Conservation (phyloP, 257 asterid genomes). For the Lantana camara region DNA sequence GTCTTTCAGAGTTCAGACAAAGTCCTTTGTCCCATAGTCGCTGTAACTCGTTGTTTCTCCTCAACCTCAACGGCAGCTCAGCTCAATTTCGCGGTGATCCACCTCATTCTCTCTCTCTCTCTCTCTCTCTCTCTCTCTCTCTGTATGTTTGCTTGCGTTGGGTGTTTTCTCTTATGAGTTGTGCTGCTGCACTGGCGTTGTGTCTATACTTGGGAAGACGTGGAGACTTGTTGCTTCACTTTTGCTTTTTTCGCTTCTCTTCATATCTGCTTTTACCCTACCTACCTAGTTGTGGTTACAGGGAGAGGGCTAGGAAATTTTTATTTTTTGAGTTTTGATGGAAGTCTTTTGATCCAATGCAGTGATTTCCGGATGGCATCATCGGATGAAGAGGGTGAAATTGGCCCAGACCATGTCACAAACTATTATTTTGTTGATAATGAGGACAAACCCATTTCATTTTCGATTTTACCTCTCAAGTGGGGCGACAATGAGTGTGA, state of each 20-base stretch:
- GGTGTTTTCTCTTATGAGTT: no score
- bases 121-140: no score
- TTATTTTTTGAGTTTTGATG: not conserved
- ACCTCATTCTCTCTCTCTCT: no score
- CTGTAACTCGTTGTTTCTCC: no score
- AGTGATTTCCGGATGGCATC: conserved; percentile 40
- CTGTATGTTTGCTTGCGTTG: no score
- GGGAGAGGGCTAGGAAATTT: not conserved
- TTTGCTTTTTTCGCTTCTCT: not conserved
- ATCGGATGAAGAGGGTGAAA: conserved; percentile 81
- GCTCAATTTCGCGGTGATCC: no score
- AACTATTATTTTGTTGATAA: conserved; percentile 44
- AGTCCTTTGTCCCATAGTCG: no score
- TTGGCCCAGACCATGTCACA: conserved; percentile 39
- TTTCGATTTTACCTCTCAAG: conserved; percentile 53
- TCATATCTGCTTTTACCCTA: not conserved
- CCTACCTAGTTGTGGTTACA: no score
- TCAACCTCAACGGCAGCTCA: no score
- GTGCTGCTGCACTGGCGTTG: conserved; percentile 8
- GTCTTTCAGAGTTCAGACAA: no score
- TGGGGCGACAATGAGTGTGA: conserved; percentile 40
- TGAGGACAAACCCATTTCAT: conserved; percentile 40
- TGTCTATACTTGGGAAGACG: no score
- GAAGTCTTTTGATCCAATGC: conserved; percentile 3
- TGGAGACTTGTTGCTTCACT: not conserved